Percentiles rank a stretch among this genome's conserved stretches.
Conservation (phyloP, 2,329 filamentous ascomycete genomes). For the Emmonsiellopsis sp. region DNA sequence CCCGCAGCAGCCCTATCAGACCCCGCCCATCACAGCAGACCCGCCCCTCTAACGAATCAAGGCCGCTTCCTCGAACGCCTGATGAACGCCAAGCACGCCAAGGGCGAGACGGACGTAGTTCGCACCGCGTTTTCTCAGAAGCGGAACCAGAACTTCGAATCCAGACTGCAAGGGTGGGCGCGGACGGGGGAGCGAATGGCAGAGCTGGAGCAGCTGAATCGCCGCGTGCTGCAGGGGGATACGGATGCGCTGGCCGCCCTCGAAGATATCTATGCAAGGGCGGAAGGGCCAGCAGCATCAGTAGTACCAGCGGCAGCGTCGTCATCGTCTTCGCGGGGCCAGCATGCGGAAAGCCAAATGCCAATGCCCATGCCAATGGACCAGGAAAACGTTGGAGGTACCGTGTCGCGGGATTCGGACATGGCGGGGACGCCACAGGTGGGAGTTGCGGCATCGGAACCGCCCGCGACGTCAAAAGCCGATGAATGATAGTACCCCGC, state of each 20-base stretch:
- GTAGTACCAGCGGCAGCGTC: background rate
- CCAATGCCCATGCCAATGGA: too few relatives aligned
- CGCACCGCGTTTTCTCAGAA: slow-evolving; percentile 45
- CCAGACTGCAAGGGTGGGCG: slow-evolving; percentile 27
- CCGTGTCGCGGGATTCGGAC: too few relatives aligned
- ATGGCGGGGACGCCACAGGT: too few relatives aligned
- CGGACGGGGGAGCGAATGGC: slow-evolving; percentile 27
- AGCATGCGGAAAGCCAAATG: too few relatives aligned
- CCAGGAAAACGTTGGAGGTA: too few relatives aligned
- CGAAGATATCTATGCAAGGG: slow-evolving; percentile 25
- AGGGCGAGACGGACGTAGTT: slow-evolving; percentile 57
- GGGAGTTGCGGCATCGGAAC: too few relatives aligned
- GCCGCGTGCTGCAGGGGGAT: slow-evolving; percentile 28
- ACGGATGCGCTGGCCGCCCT: slow-evolving; percentile 24
- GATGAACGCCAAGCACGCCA: slow-evolving; percentile 54
- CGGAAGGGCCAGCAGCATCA: background rate
- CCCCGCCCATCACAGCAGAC: background rate
- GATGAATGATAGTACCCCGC: too few relatives aligned
- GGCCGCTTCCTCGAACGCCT: slow-evolving; percentile 54
- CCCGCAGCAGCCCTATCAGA: background rate
- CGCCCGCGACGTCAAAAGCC: too few relatives aligned
- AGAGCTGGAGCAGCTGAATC: slow-evolving; percentile 27
- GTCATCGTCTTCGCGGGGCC: too few relatives aligned
- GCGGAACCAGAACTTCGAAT: slow-evolving; percentile 23
- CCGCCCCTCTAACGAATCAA: slow-evolving; percentile 31